A percentile compares a stretch with the other conserved stretches of the same genome.
Evolutionary conservation across 179 eudicot genomes (phyloP).

Genomic region (Beta lomatogona): DNA sequence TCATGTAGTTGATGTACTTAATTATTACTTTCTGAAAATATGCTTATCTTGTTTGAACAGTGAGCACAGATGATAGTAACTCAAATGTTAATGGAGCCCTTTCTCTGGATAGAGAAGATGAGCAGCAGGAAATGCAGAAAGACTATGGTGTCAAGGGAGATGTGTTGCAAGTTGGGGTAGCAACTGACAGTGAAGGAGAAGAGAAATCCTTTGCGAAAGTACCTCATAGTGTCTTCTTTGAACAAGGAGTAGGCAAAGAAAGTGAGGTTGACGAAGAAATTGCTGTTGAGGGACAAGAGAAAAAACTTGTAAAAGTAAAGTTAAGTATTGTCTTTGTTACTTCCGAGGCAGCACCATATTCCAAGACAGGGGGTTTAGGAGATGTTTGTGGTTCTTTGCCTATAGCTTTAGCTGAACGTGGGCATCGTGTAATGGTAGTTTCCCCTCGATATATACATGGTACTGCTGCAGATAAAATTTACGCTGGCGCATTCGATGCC

Average conservation of each 20-base stretch:
- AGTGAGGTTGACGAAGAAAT: conserved; percentile 29
- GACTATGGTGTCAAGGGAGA: conserved; percentile 6
- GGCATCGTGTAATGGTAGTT: conserved; percentile 97
- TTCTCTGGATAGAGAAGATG: not conserved
- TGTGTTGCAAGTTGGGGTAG: conserved; percentile 19
- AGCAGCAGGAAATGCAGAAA: conserved; percentile 19
- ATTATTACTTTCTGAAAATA: not conserved
- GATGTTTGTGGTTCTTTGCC: conserved; percentile 99
- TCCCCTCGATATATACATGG: conserved; percentile 87
- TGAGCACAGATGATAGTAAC: conserved; percentile 39
- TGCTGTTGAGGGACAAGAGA: conserved; percentile 36
- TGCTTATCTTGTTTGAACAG: conserved; percentile 20
- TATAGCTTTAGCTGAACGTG: conserved; percentile 80
- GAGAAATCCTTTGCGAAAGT: conserved; percentile 29
- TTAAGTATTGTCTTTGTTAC: conserved; percentile 68
- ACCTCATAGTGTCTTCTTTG: conserved; percentile 48
- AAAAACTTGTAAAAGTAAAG: conserved; percentile 39
- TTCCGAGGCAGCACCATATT: conserved; percentile 94
- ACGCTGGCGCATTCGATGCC: conserved; percentile 57
- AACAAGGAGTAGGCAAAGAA: conserved; percentile 11
- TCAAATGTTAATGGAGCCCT: conserved; percentile 35
- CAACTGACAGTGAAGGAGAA: conserved; percentile 23
- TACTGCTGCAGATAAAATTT: conserved; percentile 67
- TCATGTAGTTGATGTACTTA: not conserved
- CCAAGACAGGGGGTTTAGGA: conserved; percentile 97